Conservation (phyloP, 1,284 basidiomycete genomes). For the Ustilago cynodontis region DNA sequence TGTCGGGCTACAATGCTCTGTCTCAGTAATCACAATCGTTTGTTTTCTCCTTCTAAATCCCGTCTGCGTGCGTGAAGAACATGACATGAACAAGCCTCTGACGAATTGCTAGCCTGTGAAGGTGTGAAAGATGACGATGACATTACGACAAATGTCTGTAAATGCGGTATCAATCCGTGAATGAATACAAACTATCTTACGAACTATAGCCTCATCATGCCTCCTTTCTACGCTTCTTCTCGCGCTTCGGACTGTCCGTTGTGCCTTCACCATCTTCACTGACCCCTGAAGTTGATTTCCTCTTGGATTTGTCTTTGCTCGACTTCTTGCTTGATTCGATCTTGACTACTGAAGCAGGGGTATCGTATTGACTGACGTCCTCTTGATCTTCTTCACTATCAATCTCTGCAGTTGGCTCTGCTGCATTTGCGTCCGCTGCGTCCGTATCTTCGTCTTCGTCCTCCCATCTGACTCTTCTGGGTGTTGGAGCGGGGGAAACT, state of each 20-base stretch:
- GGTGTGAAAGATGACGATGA: neutral
- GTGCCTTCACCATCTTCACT: neutral
- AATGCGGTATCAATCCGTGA: neutral
- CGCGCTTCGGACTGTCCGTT: conserved; percentile 11
- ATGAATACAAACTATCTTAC: neutral
- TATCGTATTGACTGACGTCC: conserved; percentile 10
- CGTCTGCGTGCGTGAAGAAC: neutral
- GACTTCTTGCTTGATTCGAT: conserved; percentile 2
- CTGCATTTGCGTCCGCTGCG: neutral
- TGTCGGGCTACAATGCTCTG: neutral
- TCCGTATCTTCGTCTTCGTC: conserved; percentile 33
- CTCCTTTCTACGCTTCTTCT: conserved; percentile 46
- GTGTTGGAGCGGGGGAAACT: conserved; percentile 14
- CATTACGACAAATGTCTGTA: neutral
- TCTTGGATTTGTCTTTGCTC: conserved; percentile 16
- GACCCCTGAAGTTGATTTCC: conserved; percentile 18
- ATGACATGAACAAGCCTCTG: too few species aligned
- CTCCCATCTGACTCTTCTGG: conserved; percentile 42
- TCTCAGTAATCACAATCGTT: neutral
- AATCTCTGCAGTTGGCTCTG: neutral
- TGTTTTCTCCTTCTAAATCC: neutral
- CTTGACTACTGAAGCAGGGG: conserved; percentile 18
- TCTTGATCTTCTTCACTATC: conserved; percentile 15
- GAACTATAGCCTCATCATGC: neutral
- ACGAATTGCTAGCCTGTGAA: too few species aligned